phyloP scores from a whole-genome alignment of 1,139 yeast species.

The Pichia sp. region DNA sequence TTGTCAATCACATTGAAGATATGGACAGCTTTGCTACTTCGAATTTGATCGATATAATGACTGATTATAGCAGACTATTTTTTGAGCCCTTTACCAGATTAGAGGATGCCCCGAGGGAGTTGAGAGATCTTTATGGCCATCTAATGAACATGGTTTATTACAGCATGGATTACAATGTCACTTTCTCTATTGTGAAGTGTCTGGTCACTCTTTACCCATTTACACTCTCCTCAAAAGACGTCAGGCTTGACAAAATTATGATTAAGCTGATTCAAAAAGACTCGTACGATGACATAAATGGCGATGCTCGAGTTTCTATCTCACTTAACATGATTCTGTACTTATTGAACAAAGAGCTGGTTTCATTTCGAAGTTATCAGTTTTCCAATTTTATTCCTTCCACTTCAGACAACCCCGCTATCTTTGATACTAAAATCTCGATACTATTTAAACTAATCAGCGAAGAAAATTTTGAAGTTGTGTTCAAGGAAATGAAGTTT shows the following conservation, averaged over 20 bases:
- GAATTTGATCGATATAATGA: constrained; percentile 54
- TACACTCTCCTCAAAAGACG: constrained; percentile 6
- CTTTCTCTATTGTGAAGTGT: constrained; percentile 22
- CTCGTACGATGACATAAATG: constrained; percentile 3
- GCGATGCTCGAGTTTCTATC: constrained; percentile 11
- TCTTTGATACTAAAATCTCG: constrained; percentile 56
- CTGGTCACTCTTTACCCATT: constrained; percentile 19
- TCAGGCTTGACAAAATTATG: constrained; percentile 17
- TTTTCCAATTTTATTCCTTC: constrained; percentile 51
- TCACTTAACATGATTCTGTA: constrained; percentile 20
- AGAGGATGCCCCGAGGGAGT: constrained; percentile 18
- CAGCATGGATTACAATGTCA: constrained; percentile 22
- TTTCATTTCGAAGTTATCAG: constrained; percentile 20
- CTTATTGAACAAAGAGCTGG: constrained; percentile 14
- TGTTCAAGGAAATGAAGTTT: constrained; percentile 67
- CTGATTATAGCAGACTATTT: constrained; percentile 61
- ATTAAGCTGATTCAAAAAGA: constrained; percentile 20
- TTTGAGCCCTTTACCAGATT: constrained; percentile 35
- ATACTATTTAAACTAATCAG: constrained; percentile 57
- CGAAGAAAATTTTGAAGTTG: constrained; percentile 45
- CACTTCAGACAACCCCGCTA: constrained; percentile 49
- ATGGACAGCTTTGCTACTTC: constrained; percentile 80
- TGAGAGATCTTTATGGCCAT: constrained; percentile 10
- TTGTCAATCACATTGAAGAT: constrained; percentile 48
- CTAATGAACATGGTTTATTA: constrained; percentile 18